Conservation (phyloP, 306 rosid species). For the Trichosanthes truncata region DNA sequence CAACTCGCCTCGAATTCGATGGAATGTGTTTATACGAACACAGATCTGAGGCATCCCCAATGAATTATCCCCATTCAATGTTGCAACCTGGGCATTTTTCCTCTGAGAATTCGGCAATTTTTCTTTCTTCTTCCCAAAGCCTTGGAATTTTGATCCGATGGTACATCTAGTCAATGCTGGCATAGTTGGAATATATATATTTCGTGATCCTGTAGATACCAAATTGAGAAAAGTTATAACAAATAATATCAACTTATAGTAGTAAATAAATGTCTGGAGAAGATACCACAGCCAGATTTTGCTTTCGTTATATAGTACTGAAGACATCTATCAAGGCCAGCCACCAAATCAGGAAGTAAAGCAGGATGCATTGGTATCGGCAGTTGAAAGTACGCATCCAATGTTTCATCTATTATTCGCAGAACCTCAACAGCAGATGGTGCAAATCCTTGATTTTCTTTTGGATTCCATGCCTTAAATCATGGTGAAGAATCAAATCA, state of each 20-base stretch:
- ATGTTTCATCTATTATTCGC: slow-evolving; percentile 72
- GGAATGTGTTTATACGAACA: slow-evolving; percentile 83
- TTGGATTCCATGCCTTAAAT: slow-evolving; percentile 66
- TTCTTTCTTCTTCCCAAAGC: slow-evolving; percentile 96
- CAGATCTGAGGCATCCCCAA: slow-evolving; percentile 69
- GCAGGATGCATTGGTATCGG: slow-evolving; percentile 98
- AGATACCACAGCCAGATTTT: slow-evolving; percentile 89
- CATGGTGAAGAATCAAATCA: slow-evolving; percentile 14
- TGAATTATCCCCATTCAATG: slow-evolving; percentile 67
- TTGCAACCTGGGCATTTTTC: slow-evolving; percentile 83
- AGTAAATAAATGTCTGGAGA: slow-evolving; percentile 8
- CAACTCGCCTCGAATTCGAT: slow-evolving; percentile 69
- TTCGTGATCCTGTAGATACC: slow-evolving; percentile 61
- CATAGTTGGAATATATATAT: slow-evolving; percentile 74
- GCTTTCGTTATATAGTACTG: slow-evolving; percentile 66
- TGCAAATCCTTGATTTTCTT: slow-evolving; percentile 62
- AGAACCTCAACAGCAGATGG: slow-evolving; percentile 91
- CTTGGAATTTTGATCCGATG: slow-evolving; percentile 77
- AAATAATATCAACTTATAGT: slow-evolving; percentile 6
- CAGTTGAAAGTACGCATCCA: slow-evolving; percentile 89
- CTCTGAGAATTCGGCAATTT: slow-evolving; percentile 71
- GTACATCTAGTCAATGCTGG: slow-evolving; percentile 91
- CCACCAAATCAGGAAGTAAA: slow-evolving; percentile 84
- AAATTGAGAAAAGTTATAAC: slow-evolving; percentile 19
- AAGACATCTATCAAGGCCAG: slow-evolving; percentile 87